phyloP scores from a whole-genome alignment of 352 stramenopile species.

The Phytophthora litchii region DNA sequence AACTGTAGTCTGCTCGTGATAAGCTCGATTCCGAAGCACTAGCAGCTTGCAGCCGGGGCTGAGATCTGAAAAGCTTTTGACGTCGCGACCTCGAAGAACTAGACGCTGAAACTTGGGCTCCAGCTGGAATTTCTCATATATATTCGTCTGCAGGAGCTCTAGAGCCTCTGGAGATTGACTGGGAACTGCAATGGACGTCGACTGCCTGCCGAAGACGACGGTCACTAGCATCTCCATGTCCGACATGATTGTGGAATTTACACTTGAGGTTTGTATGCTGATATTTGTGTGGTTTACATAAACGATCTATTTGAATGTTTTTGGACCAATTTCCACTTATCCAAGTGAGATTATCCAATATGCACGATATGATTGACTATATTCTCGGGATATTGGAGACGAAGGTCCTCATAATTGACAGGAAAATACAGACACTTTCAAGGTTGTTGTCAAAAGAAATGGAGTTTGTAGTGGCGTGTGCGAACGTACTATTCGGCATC shows the following conservation, averaged over 20 bases:
- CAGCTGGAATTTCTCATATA: constrained; percentile 44
- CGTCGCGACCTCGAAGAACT: constrained; percentile 52
- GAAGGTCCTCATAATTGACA: no score
- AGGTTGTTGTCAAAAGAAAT: constrained; percentile 6
- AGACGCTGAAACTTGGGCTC: constrained; percentile 57
- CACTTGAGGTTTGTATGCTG: not conserved
- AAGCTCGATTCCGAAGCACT: constrained; percentile 44
- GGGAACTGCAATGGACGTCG: constrained; percentile 33
- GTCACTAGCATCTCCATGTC: constrained; percentile 42
- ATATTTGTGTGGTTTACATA: not conserved
- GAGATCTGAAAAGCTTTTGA: constrained; percentile 33
- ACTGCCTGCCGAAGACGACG: constrained; percentile 54
- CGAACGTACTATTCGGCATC: constrained; percentile 10
- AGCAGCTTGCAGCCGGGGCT: constrained; percentile 51
- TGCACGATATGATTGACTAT: no score
- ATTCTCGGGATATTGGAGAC: no score
- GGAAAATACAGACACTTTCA: no score
- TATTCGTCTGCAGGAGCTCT: constrained; percentile 32
- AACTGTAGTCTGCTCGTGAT: constrained; percentile 24
- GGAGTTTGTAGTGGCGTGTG: constrained; percentile 1
- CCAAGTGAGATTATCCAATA: no score
- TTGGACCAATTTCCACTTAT: no score
- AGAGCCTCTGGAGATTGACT: constrained; percentile 34
- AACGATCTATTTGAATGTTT: no score
- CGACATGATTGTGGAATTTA: constrained; percentile 7